Percentiles rank a stretch among this genome's conserved stretches.
Evolutionary conservation across 2,329 filamentous ascomycete genomes (phyloP).

Genomic region (Geosmithia putterillii): DNA sequence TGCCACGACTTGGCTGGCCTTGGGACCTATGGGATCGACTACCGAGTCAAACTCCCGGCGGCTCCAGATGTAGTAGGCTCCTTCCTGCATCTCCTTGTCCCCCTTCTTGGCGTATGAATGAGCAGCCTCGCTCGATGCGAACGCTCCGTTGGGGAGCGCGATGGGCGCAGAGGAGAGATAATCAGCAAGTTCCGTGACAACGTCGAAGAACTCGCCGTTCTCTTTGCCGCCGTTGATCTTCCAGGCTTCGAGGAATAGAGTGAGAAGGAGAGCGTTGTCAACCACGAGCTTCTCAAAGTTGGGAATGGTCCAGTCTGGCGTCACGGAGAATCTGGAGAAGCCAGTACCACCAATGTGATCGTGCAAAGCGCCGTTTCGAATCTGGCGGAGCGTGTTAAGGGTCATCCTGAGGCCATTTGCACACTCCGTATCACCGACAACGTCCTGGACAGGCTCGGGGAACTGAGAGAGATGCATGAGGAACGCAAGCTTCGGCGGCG

Average conservation of each 20-base stretch:
- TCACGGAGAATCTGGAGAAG: conserved; percentile 71
- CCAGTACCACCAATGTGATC: conserved; percentile 43
- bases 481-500: conserved; percentile 74
- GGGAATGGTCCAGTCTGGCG: conserved; percentile 82
- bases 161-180: conserved; percentile 69
- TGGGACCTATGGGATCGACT: conserved; percentile 34
- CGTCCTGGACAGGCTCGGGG: conserved; percentile 61
- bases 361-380: conserved; percentile 43
- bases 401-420: conserved; percentile 66
- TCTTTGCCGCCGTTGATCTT: conserved; percentile 37
- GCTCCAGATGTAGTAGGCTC: conserved; percentile 93
- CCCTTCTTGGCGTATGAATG: conserved; percentile 67
- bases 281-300: conserved; percentile 97
- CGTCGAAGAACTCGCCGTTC: conserved; percentile 61
- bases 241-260: conserved; percentile 80
- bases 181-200: conserved; percentile 71
- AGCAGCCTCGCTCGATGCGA: conserved; percentile 81
- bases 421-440: conserved; percentile 77
- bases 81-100: conserved; percentile 74
- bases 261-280: conserved; percentile 78
- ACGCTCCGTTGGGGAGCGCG: conserved; percentile 56
- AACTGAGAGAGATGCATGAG: conserved; percentile 64
- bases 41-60: conserved; percentile 72
- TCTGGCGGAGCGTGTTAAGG: conserved; percentile 64
- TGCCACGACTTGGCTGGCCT: conserved; percentile 62